Conservation (phyloP, 1,139 yeast species). For the Nakaseomyces delphensis region DNA sequence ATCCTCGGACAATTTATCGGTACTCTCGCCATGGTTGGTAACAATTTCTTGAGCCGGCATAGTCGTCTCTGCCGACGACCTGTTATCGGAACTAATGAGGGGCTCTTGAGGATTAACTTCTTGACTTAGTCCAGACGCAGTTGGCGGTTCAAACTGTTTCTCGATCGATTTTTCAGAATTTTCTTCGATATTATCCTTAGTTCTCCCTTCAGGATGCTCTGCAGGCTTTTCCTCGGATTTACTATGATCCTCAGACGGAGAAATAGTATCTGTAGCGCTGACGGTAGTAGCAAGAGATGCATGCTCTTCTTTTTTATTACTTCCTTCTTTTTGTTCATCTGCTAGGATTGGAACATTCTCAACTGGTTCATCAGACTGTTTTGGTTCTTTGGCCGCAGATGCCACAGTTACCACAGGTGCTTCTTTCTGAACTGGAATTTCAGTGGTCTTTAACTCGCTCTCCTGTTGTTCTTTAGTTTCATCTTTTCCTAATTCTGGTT, state of each 20-base stretch:
- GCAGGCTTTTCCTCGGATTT: slow-evolving; percentile 8
- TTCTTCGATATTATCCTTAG: not conserved
- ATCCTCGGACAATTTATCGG: not conserved
- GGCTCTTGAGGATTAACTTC: slow-evolving; percentile 6
- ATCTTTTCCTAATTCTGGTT: slow-evolving; percentile 3
- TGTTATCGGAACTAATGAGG: not conserved
- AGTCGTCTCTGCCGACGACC: not conserved
- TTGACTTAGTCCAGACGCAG: slow-evolving; percentile 4
- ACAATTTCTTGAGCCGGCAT: not conserved
- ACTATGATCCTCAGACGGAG: slow-evolving; percentile 8
- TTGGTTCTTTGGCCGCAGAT: not conserved
- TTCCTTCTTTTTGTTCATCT: slow-evolving; percentile 1
- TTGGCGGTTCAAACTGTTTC: slow-evolving; percentile 8
- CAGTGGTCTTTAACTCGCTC: not conserved
- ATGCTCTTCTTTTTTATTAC: slow-evolving; percentile 7
- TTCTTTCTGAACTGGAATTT: not conserved
- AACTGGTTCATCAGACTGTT: slow-evolving; percentile 7
- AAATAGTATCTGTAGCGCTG: slow-evolving; percentile 8
- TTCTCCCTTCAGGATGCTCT: slow-evolving; percentile 8
- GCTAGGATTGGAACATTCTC: slow-evolving; percentile 6
- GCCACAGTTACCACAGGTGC: not conserved
- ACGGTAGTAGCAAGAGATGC: slow-evolving; percentile 8
- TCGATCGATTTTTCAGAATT: not conserved
- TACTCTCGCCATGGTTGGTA: not conserved
- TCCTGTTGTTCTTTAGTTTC: not conserved